Percentiles rank a stretch among this genome's conserved stretches.
Evolutionary conservation across 1,139 yeast genomes (phyloP).

Genomic region (Zygosaccharomyces pseudobailii): DNA sequence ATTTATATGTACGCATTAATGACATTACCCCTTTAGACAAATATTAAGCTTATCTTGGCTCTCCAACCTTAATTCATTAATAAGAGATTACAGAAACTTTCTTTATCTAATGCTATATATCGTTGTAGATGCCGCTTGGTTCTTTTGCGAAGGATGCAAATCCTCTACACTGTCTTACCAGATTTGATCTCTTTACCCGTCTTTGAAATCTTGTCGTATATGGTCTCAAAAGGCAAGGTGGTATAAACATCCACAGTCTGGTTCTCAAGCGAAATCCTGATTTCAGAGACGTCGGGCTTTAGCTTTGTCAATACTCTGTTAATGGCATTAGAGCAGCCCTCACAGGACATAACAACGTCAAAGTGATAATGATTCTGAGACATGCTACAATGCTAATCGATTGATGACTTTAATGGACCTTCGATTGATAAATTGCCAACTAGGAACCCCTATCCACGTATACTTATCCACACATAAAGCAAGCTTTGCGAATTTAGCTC

Average conservation of each 20-base stretch:
- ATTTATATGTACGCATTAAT: background rate
- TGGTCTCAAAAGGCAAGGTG: conserved; percentile 64
- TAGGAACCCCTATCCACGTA: background rate
- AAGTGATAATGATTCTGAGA: conserved; percentile 59
- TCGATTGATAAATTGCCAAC: background rate
- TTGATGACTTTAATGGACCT: background rate
- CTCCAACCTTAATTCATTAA: too few relatives aligned
- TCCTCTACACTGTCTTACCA: conserved; percentile 45
- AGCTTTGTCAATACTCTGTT: conserved; percentile 68
- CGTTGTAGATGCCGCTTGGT: background rate
- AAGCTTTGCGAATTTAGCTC: conserved; percentile 2
- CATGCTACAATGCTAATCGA: conserved; percentile 28
- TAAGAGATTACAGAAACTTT: background rate
- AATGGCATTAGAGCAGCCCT: conserved; percentile 87
- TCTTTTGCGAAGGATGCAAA: background rate
- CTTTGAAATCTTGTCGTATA: conserved; percentile 72
- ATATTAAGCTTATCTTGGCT: too few relatives aligned
- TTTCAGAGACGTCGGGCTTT: conserved; percentile 62
- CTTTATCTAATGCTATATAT: background rate
- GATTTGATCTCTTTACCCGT: conserved; percentile 81
- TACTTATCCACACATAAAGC: background rate
- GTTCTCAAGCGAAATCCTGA: conserved; percentile 69
- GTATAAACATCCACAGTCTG: conserved; percentile 82
- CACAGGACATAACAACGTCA: conserved; percentile 76
- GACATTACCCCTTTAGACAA: background rate